A percentile compares a stretch with the other conserved stretches of the same genome.
phyloP scores from a whole-genome alignment of 768 basidiomycete species.

The Mycena rosella region DNA sequence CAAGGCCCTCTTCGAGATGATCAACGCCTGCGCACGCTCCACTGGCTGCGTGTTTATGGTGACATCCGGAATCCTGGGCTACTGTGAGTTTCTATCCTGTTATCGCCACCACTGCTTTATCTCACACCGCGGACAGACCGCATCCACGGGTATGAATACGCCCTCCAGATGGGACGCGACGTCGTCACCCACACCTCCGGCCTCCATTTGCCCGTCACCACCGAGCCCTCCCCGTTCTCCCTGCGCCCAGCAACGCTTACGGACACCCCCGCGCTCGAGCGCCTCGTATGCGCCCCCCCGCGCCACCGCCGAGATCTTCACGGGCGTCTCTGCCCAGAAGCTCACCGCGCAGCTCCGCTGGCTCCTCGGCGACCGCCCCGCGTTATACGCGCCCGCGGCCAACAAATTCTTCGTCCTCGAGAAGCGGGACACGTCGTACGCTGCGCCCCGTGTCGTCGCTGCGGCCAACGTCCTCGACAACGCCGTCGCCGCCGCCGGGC shows the following conservation, averaged over 20 bases:
- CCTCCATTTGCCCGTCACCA: background rate
- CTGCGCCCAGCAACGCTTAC: constrained; percentile 6
- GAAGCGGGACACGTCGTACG: no score
- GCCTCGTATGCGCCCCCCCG: constrained; percentile 9
- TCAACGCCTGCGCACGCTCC: background rate
- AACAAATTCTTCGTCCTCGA: no score
- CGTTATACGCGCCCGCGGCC: background rate
- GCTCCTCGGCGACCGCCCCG: constrained; percentile 3
- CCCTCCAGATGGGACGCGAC: constrained; percentile 10
- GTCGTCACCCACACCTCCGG: constrained; percentile 3
- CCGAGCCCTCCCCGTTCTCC: background rate
- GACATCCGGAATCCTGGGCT: background rate
- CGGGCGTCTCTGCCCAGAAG: background rate
- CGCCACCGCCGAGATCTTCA: background rate
- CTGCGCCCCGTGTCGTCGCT: no score
- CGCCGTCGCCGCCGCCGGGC: no score
- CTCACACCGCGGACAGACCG: constrained; percentile 9
- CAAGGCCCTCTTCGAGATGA: no score
- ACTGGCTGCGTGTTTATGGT: constrained; percentile 10
- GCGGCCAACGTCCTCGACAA: no score
- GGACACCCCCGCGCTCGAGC: constrained; percentile 14
- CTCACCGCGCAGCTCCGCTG: background rate
- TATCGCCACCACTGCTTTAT: background rate
- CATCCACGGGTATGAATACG: constrained; percentile 21
- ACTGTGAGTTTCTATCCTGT: background rate